Evolutionary conservation across 306 rosid species (phyloP), one percentile per base, ranked within the genome.

Genomic region (Quercus berberidifolia): DNA sequence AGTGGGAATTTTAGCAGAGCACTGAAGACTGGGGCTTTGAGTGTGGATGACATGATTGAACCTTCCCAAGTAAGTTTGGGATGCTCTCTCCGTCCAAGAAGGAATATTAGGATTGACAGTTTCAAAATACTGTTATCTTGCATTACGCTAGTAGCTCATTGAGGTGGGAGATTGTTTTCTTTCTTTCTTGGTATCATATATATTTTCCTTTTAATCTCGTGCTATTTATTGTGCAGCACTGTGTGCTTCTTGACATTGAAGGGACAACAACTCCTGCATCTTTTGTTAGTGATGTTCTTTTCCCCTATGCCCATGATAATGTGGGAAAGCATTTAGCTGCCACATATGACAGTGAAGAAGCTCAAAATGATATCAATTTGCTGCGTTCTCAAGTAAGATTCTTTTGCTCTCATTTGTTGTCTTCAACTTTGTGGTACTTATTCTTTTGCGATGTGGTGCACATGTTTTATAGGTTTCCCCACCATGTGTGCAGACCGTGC

Each of bases 211-310:
- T 49, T 12, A 49, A 49, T 49, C 17, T 49, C 17, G 17, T 12
- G 54, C 54, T 58, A 19, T 79, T 58, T 82, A 57, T 7, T 69
- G 68, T 87, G 88, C 92, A 94, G 98, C 87, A 79, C 49, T 92
- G 92, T 72, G 63, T 94, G 87, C 91, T 94, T 89, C 98, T 94
- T 77, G 98, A 94, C 91, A 92, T 94, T 55, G 98, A 94, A 78
- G 98, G 98, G 77, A 91, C 98, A 63, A 94, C 94, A 55, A 92
- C 97, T 69, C 98, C 98, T 30, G 91, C 91, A 83, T 92, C 98
- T 18, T 94, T 94, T 80, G 97, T 94, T 74, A 69, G 93, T n/a
- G 98, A 92, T 72, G 90, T 91, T 82, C 98, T 94, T 76, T 94
- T 92, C 81, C 94, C 97, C 11, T 94, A 91, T 81, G 98, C 98